These are phyloP conservation scores for Solanum chilense DNA, from an alignment of 257 asterid genomes.

Conservation along the genomic window DNA sequence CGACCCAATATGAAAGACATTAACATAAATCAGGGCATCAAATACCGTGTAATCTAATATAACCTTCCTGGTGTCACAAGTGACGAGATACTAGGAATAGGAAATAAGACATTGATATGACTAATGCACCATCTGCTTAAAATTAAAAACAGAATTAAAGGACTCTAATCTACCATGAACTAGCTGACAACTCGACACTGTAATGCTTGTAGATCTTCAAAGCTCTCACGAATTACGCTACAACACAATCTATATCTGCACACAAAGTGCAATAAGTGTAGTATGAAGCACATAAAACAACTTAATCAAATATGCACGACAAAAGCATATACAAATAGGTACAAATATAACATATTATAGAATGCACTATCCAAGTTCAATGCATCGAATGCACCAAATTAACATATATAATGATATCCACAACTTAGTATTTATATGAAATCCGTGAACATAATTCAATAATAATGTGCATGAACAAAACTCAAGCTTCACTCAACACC, in stretches of 20 bases:
- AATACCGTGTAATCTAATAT: neutral
- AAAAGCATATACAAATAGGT: neutral
- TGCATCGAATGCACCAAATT: neutral
- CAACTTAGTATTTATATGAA: neutral
- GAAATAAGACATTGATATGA: neutral
- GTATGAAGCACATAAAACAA: neutral
- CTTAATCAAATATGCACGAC: neutral
- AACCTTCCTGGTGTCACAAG: neutral
- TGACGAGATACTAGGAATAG: neutral
- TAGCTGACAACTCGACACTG: neutral
- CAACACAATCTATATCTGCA: neutral
- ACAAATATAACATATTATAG: neutral
- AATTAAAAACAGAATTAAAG: neutral
- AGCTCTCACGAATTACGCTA: neutral
- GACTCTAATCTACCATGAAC: neutral
- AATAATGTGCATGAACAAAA: neutral
- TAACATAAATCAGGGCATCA: neutral
- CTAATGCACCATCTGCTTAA: neutral
- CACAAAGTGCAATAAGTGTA: neutral
- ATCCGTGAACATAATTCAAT: neutral
- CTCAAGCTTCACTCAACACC: neutral
- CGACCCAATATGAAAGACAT: neutral
- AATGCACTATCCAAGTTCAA: neutral
- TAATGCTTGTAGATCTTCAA: neutral
- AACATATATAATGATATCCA: neutral